Evolutionary conservation across 73 alveolate genomes (phyloP), one percentile per base, ranked within the genome.

Genomic region (Tetrahymena thermophila): DNA sequence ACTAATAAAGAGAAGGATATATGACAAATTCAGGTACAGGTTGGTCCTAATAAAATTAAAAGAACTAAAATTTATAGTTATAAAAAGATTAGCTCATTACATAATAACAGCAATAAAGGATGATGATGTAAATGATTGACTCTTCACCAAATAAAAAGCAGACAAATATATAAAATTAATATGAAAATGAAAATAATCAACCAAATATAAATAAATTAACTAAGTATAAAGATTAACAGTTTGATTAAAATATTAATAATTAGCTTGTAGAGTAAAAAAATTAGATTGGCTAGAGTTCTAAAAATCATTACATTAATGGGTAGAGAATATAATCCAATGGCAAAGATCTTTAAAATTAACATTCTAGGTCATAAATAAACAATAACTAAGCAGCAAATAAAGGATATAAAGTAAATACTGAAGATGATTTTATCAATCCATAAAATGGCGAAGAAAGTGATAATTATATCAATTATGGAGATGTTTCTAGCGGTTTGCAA

Each of bases 1-100:
- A 96, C 83, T 96, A 96, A 93, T 96, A 96, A 93, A 96, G 95
- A 94, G 97, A 96, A 43, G 97, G 97, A 34, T 96, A 96, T 85
- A 96, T 96, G 85, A 96, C 96, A 15, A 96, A 94, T 94, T 96
- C 95, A 93, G 94, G 95, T 34, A 96, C 85, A n/a, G 94, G 94
- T 50, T 94, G 95, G 94, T 95, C 94, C 15, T 19, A 93, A 93
- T 25, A 56, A 35, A 94, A 43, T n/a, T 19, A 94, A 38, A 31
- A 42, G n/a, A 40, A 40, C 15, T 40, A 40, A 40, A 15, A 40
- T 0, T 7, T 38, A 38, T 85, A 44, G 16, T 9, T 13, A 28
- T 50, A 94, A 50, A 43, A 83, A 50, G 93, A 94, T 56, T 21
- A 50, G 31, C 50, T 94, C 21, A 83, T 28, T 1, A 21, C 17